Evolutionary conservation across 192 early-diverging fungal species (phyloP).

Genomic region (Coemansia sp.): DNA sequence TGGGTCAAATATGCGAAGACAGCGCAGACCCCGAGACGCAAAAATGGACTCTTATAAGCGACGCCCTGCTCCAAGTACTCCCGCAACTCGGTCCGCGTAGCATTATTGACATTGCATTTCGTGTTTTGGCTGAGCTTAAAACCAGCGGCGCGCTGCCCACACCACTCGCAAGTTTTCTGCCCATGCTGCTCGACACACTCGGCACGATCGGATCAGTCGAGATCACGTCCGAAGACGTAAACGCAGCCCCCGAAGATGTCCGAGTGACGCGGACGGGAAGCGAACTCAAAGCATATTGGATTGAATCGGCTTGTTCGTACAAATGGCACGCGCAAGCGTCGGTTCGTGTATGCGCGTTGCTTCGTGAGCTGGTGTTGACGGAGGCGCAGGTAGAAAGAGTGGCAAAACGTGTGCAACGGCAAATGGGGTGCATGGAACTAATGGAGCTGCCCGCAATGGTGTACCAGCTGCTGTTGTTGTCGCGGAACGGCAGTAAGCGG

Average conservation of each 20-base stretch:
- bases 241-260: background rate
- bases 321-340: constrained; percentile 35
- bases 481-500: constrained; percentile 59
- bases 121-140: constrained; percentile 44
- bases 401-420: constrained; percentile 32
- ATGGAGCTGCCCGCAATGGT: constrained; percentile 63
- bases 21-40: background rate
- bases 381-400: constrained; percentile 17
- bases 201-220: constrained; percentile 39
- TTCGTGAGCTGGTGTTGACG: constrained; percentile 32
- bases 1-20: constrained; percentile 45
- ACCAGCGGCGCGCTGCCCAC: constrained; percentile 26
- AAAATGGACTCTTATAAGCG: constrained; percentile 26
- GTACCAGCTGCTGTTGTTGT: constrained; percentile 67
- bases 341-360: constrained; percentile 28
- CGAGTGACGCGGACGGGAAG: constrained; percentile 33
- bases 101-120: constrained; percentile 37
- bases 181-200: constrained; percentile 45
- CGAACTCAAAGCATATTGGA: constrained; percentile 44
- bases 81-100: constrained; percentile 31
- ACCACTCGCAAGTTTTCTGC: constrained; percentile 17
- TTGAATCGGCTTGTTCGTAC: constrained; percentile 42
- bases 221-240: constrained; percentile 13
- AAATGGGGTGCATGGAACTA: constrained; percentile 21
- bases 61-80: constrained; percentile 26